Conservation (phyloP, 164 flowering plant genomes). For the Berberis vulgaris region DNA sequence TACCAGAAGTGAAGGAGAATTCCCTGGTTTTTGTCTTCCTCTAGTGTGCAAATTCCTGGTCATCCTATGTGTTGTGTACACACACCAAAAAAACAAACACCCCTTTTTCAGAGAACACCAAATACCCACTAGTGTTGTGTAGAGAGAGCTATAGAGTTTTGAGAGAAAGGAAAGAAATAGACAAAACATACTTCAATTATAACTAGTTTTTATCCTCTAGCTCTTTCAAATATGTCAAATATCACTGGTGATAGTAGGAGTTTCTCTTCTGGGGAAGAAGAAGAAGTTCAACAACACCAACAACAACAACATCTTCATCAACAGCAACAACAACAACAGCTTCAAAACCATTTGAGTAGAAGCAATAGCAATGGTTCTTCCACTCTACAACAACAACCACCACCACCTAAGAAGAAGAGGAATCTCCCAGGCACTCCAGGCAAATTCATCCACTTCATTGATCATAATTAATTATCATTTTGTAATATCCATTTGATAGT, state of each 20-base stretch:
- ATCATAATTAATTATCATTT: neutral
- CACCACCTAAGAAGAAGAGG: constrained; percentile 54
- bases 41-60: constrained; percentile 27
- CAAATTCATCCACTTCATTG: constrained; percentile 17
- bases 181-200: neutral
- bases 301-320: constrained; percentile 9
- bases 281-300: constrained; percentile 34
- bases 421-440: constrained; percentile 91
- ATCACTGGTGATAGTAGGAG: constrained; percentile 64
- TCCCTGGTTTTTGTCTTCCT: constrained; percentile 49
- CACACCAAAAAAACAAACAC: constrained; percentile 9
- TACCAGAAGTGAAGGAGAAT: constrained; percentile 30
- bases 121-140: neutral
- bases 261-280: constrained; percentile 51
- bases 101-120: constrained; percentile 1
- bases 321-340: constrained; percentile 15
- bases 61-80: constrained; percentile 12
- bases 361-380: constrained; percentile 36
- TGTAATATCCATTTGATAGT: neutral
- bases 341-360: constrained; percentile 20
- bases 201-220: neutral
- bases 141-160: neutral
- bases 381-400: constrained; percentile 20
- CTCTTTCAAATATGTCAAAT: constrained; percentile 42
- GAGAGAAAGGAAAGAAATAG: constrained; percentile 5